Evolutionary conservation across 148 eudicot genomes (phyloP), one percentile per base, ranked within the genome.

Genomic region (Arctostaphylos glauca): DNA sequence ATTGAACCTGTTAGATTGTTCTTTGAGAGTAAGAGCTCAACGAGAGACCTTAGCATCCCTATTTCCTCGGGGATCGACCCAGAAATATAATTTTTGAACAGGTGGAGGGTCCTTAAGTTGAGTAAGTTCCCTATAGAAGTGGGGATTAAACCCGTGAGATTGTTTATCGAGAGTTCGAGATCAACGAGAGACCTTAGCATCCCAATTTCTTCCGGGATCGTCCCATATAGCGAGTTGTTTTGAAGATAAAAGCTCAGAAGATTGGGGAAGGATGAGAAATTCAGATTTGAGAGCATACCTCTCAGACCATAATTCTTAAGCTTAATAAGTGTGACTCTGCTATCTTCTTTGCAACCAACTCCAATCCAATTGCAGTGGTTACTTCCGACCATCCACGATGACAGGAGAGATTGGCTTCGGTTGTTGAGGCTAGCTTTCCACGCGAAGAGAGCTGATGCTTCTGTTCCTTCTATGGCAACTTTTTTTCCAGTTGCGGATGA

Each of bases 371-470:
- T 38, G 49, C 74, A 70, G 5, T 41, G 74, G 23, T 12, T 43
- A n/a, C 48, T 47, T 59, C 58, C 12, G 5, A 3, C 56, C n/a
- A n/a, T n/a, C 85, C 85, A 84, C 7, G 85, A 78, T 5, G 21
- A 23, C 5, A 79, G 74, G 15, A 56, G 64, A 15, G 78, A 25
- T 44, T 79, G n/a, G n/a, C n/a, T n/a, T n/a, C n/a, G n/a, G n/a
- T n/a, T n/a, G n/a, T n/a, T n/a, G n/a, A n/a, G n/a, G n/a, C n/a
- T n/a, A n/a, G n/a, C n/a, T n/a, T n/a, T n/a, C n/a, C n/a, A n/a
- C n/a, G n/a, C n/a, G n/a, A 84, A 59, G 12, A 84, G 85, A 16
- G 82, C 58, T 15, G 6, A 13, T n/a, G 79, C 72, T 84, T 79
- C 82, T 0, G 38, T 21, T 21, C 54, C 19, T 79, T 9, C 73